phyloP scores from a whole-genome alignment of 257 asterid species.

The Anisodus acutangulus region DNA sequence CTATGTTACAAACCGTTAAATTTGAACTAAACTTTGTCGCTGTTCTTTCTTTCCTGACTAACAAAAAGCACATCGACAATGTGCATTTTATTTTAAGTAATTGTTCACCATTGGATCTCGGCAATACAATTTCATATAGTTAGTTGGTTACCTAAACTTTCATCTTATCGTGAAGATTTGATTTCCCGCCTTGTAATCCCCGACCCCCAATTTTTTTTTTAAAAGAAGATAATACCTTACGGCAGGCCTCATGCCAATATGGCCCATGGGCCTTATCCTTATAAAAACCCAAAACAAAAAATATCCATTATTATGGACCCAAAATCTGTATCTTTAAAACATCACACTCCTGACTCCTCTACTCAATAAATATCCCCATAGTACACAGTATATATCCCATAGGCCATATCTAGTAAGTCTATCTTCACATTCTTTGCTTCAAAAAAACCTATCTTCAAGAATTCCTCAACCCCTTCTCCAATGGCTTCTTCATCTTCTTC shows the following conservation, averaged over 20 bases:
- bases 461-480: not conserved
- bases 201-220: too few species aligned
- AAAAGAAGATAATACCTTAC: not conserved
- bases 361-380: not conserved
- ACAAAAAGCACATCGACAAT: too few species aligned
- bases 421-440: not conserved
- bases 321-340: not conserved
- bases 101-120: too few species aligned
- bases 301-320: not conserved
- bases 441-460: constrained; percentile 28
- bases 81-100: too few species aligned
- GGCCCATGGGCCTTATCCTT: not conserved
- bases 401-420: not conserved
- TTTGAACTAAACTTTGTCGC: too few species aligned
- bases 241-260: not conserved
- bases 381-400: not conserved
- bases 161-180: too few species aligned
- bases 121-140: too few species aligned
- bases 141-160: too few species aligned
- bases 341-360: not conserved
- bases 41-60: too few species aligned
- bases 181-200: too few species aligned
- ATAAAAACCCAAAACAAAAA: not conserved
- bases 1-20: too few species aligned
- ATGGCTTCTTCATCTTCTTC: constrained; percentile 70